phyloP scores from a whole-genome alignment of 176 grass and related monocot genomes.

The Pharus latifolius region DNA sequence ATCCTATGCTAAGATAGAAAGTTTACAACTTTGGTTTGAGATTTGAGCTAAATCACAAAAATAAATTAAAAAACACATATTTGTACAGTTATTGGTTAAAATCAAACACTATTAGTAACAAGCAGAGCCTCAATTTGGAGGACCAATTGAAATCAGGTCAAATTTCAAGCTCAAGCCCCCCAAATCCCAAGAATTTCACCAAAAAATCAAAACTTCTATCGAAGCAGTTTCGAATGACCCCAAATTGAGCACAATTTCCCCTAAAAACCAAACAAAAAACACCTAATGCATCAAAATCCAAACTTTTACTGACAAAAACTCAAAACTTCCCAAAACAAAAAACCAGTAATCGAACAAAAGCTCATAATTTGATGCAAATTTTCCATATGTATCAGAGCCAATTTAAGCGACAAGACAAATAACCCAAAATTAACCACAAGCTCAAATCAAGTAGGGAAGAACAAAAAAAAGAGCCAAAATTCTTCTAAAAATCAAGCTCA shows the following conservation, averaged over 20 bases:
- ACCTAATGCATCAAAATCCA: neutral
- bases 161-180: neutral
- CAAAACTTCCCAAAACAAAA: neutral
- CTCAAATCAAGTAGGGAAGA: too few species aligned
- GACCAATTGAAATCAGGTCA: neutral
- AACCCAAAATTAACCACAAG: neutral
- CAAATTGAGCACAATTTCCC: too few species aligned
- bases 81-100: constrained; percentile 9
- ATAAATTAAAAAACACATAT: neutral
- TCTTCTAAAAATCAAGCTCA: neutral
- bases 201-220: neutral
- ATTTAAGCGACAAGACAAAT: neutral
- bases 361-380: too few species aligned
- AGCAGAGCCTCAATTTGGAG: neutral
- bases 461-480: neutral
- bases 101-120: neutral
- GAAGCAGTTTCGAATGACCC: too few species aligned
- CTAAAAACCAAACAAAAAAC: neutral
- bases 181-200: neutral
- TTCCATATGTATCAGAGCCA: neutral
- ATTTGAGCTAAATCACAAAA: neutral
- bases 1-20: too few species aligned
- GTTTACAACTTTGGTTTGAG: too few species aligned
- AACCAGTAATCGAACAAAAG: neutral
- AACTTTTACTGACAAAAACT: neutral